Evolutionary conservation across 306 rosid genomes (phyloP), one percentile per base, ranked within the genome.

Genomic region (Benincasa hispida): DNA sequence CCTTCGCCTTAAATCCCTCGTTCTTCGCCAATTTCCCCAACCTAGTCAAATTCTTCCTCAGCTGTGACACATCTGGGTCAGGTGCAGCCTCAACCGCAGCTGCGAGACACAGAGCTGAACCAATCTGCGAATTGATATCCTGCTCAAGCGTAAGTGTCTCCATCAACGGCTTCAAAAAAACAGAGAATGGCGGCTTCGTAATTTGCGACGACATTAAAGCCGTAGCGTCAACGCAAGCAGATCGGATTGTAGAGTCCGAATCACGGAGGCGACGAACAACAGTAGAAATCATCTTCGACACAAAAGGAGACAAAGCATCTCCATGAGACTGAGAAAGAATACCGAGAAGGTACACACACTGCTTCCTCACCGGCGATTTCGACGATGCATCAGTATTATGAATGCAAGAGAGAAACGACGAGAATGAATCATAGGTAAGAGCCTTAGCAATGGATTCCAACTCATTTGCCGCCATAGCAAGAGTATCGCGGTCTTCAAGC

Each of bases 401-500:
- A 78, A 95, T 84, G 87, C 99, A 95, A 19, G 79, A 81, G 34
- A 95, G 93, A 80, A 95, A 95, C 0, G 95, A 80, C 12, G 93
- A 85, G 84, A 92, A 92, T 0, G 91, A 88, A 14, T 88, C 92
- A 2, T 72, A 82, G 30, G 72, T 80, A 35, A 92, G 83, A 72
- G 83, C 77, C 65, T 84, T 67, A 30, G 98, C 99, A 28, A 92
- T 88, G 80, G 87, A 84, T 55, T 95, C 90, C 30, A 95, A 96
- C 85, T 95, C 98, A 28, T 81, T 74, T 35, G 88, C 53, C 14
- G 99, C 99, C n/a, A 84, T 63, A 78, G 98, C 87, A 34, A 92
- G 86, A 0, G 98, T 95, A 70, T 95, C 99, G 0, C 99, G 92
- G 87, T 95, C 99, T 69, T 92, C 85, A 84, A 95, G 98, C 62